Base-by-base conservation (phyloP, 164 flowering plant genomes). In the Sextonia rubra region DNA sequence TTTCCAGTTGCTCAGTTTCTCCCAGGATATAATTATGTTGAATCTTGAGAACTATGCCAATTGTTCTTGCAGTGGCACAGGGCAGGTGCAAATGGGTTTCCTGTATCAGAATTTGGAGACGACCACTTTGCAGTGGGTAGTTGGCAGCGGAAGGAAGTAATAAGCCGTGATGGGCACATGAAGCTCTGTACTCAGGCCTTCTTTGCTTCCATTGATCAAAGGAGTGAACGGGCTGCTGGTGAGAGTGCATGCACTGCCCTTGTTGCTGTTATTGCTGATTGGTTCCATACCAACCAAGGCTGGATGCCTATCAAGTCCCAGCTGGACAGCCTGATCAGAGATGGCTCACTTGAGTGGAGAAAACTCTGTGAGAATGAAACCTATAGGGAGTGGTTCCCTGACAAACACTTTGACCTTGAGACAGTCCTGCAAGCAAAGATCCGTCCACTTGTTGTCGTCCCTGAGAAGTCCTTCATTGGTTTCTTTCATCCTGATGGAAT, bases 241-340 rank as follows among this genome's bases (percentile, higher is more conserved):
- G 98, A 90, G 82, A 93, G 99, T 77, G 99, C 99, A 44, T 96
- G 99, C 64, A 91, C 98, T 3, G 97, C 91, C 32, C 89, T 96
- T n/a, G 99, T 92, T 62, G 97, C 99, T 60, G 98, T 96, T 0
- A 90, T 96, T 76, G 95, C 99, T 20, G 91, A 96, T 77, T 96
- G 99, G 99, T 82, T 96, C 72, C 96, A 91, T 69, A 82, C 72
- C 66, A 91, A 88, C 83, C 83, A 44, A 24, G 89, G 82, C 47
- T 70, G 77, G 64, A 82, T 95, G 89, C 99, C 98, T 49, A 87
- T 91, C 55, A 93, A 88, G 77, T 95, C 97, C 48, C 97, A 95
- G 56, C 87, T 95, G 71, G 98, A 95, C 79, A 83, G 85, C 70
- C 79, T 95, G 26, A 92, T 96, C 55, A 80, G 98, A 77, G 98